Percentiles rank a stretch among this genome's conserved stretches.
Evolutionary conservation across 2,329 filamentous ascomycete genomes (phyloP).

Genomic region (Rutstroemia sp.): DNA sequence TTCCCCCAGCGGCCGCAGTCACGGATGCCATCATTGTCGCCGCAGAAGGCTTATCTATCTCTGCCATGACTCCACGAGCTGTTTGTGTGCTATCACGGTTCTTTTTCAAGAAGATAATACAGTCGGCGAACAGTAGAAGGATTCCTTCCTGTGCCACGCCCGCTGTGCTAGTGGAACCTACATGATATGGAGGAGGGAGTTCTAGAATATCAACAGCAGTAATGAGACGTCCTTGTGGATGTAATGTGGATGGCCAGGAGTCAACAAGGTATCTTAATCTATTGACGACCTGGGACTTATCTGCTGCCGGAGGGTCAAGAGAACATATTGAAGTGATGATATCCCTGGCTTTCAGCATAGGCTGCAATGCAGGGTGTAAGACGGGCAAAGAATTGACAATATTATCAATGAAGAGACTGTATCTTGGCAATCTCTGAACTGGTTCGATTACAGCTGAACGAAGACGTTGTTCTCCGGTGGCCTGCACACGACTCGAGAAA

Average conservation of each 20-base stretch:
- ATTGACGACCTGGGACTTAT: slow-evolving; percentile 67
- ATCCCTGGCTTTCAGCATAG: slow-evolving; percentile 81
- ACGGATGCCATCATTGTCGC: slow-evolving; percentile 55
- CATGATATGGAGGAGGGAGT: slow-evolving; percentile 62
- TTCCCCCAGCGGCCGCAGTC: slow-evolving; percentile 55
- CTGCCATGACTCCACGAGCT: slow-evolving; percentile 71
- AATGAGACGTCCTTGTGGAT: slow-evolving; percentile 71
- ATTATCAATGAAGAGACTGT: slow-evolving; percentile 93
- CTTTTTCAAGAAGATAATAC: slow-evolving; percentile 70
- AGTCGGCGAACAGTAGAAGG: slow-evolving; percentile 79
- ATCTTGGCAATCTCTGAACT: slow-evolving; percentile 86
- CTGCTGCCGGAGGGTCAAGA: slow-evolving; percentile 65
- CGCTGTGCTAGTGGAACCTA: slow-evolving; percentile 4
- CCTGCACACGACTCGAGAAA: slow-evolving; percentile 71
- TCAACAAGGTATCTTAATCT: slow-evolving; percentile 71
- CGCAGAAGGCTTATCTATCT: slow-evolving; percentile 73
- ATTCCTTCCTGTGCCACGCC: slow-evolving; percentile 50
- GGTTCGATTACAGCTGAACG: slow-evolving; percentile 93
- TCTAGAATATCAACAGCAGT: slow-evolving; percentile 75
- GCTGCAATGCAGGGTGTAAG: slow-evolving; percentile 74
- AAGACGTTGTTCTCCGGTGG: slow-evolving; percentile 82
- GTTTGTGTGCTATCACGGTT: slow-evolving; percentile 53
- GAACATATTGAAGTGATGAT: slow-evolving; percentile 96
- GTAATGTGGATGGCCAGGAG: slow-evolving; percentile 65
- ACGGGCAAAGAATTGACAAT: slow-evolving; percentile 82